Conservation (phyloP, 192 early-diverging fungal species). For the Gryganskiella cystojenkinii region DNA sequence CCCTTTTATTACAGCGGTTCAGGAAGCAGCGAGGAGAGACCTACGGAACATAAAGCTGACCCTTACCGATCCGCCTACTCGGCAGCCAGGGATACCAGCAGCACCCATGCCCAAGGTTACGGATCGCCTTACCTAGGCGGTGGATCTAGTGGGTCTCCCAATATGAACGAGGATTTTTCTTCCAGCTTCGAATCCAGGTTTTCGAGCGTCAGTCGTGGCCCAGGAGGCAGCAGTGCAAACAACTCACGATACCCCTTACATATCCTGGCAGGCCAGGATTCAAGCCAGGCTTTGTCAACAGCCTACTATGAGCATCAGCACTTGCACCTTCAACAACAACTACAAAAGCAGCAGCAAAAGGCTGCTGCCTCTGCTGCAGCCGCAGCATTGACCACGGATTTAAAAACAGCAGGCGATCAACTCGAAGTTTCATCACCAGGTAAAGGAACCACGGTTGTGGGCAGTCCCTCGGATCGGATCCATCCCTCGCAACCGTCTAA, state of each 20-base stretch:
- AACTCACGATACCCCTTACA: slow-evolving; percentile 32
- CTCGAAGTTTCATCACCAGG: neutral
- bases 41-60: slow-evolving; percentile 22
- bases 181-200: slow-evolving; percentile 44
- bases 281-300: slow-evolving; percentile 26
- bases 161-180: slow-evolving; percentile 41
- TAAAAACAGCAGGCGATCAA: too few species aligned
- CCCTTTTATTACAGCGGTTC: slow-evolving; percentile 2
- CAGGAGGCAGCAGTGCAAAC: slow-evolving; percentile 19
- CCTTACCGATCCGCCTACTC: slow-evolving; percentile 44
- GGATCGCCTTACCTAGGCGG: slow-evolving; percentile 17
- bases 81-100: slow-evolving; percentile 9
- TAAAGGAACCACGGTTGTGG: neutral
- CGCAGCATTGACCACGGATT: too few species aligned
- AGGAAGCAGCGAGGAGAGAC: slow-evolving; percentile 9
- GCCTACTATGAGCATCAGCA: slow-evolving; percentile 22
- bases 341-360: neutral
- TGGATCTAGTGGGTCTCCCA: slow-evolving; percentile 16
- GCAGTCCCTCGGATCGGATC: slow-evolving; percentile 1
- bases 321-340: slow-evolving; percentile 4
- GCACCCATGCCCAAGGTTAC: slow-evolving; percentile 2
- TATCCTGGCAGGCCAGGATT: slow-evolving; percentile 43
- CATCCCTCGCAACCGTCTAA: slow-evolving; percentile 31
- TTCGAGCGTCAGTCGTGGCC: slow-evolving; percentile 18
- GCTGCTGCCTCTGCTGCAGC: too few species aligned